Conservation (phyloP, 441 rosid species). For the Populus trichocarpa region DNA sequence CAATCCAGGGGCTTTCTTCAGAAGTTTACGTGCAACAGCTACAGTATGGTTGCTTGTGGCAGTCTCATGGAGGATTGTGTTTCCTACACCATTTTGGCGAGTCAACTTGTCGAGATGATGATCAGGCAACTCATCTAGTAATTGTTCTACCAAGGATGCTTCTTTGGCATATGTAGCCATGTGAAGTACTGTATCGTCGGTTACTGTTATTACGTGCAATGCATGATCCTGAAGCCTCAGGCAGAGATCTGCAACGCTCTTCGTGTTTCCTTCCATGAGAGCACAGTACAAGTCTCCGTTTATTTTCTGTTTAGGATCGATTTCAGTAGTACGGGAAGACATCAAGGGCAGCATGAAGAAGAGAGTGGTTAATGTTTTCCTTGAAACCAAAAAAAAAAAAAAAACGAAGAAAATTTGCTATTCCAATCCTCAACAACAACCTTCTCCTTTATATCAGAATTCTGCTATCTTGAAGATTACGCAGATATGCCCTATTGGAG, state of each 20-base stretch:
- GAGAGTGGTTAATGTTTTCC: too few species aligned
- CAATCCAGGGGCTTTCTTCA: too few species aligned
- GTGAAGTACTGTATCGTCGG: slow-evolving; percentile 19
- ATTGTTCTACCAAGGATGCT: background rate
- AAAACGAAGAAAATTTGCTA: background rate
- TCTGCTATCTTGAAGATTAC: background rate
- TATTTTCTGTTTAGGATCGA: slow-evolving; percentile 2
- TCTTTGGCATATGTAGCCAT: slow-evolving; percentile 18
- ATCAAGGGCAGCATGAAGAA: too few species aligned
- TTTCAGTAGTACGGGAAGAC: too few species aligned
- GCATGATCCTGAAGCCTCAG: slow-evolving; percentile 14
- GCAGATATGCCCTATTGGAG: too few species aligned
- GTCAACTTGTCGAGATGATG: too few species aligned
- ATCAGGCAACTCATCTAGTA: background rate
- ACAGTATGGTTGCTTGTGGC: too few species aligned
- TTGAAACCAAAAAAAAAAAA: too few species aligned
- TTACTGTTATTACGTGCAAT: slow-evolving; percentile 13
- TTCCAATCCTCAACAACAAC: background rate
- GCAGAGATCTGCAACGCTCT: slow-evolving; percentile 14
- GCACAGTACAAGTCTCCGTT: slow-evolving; percentile 15
- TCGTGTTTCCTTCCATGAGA: slow-evolving; percentile 7
- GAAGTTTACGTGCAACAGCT: too few species aligned
- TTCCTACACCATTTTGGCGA: too few species aligned
- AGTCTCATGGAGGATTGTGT: too few species aligned
- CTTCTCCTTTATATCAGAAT: too few species aligned